A percentile compares a stretch with the other conserved stretches of the same genome.
Conservation (phyloP, 2,329 filamentous ascomycete genomes). For the Colletotrichum australisinense region DNA sequence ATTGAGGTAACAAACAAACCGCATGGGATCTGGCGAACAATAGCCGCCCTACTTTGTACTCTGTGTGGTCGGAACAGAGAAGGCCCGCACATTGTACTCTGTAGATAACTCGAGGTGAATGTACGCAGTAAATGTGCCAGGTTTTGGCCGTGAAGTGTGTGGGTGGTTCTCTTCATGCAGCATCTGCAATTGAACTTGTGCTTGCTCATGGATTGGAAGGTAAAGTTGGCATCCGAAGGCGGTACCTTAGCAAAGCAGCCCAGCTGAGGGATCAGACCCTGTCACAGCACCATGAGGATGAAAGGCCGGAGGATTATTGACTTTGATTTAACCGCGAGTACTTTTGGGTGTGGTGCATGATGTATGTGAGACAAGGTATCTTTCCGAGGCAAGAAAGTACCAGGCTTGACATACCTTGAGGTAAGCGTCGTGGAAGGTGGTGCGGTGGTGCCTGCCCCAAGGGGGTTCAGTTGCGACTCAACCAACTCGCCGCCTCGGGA, state of each 20-base stretch:
- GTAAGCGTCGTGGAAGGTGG: too few relatives aligned
- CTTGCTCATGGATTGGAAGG: not conserved
- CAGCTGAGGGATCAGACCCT: constrained; percentile 29
- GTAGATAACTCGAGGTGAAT: not conserved
- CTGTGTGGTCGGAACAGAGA: not conserved
- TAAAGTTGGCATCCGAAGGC: not conserved
- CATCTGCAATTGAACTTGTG: not conserved
- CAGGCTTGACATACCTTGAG: too few relatives aligned
- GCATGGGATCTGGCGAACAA: not conserved
- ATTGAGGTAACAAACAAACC: not conserved
- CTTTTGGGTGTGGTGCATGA: not conserved
- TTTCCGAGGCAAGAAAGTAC: not conserved
- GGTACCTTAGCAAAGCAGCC: constrained; percentile 6
- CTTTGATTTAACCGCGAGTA: not conserved
- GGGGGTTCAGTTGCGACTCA: too few relatives aligned
- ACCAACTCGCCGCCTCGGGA: too few relatives aligned
- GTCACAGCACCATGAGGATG: constrained; percentile 16
- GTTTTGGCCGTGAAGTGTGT: not conserved
- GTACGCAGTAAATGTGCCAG: too few relatives aligned
- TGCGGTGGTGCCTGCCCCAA: too few relatives aligned
- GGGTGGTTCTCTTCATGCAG: not conserved
- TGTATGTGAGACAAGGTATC: not conserved
- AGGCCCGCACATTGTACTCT: not conserved
- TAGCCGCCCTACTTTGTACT: not conserved
- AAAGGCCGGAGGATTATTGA: not conserved